Percentiles rank a stretch among this genome's conserved stretches.
Evolutionary conservation across 139 green algal genomes (phyloP).

Genomic region (Micromonas pusilla): DNA sequence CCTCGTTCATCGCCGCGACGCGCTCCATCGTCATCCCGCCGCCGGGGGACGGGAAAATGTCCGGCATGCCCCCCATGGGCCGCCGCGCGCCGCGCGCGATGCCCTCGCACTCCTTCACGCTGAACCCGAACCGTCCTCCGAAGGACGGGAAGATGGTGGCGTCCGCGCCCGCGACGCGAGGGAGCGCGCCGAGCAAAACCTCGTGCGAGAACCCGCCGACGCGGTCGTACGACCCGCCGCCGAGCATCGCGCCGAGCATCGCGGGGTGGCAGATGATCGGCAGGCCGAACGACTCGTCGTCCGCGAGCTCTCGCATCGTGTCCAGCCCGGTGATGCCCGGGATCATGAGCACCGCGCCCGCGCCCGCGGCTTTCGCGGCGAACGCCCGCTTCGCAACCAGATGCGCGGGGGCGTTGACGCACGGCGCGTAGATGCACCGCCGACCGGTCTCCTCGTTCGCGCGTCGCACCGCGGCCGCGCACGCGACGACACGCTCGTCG

Average conservation of each 20-base stretch:
- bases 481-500: slow-evolving; percentile 30
- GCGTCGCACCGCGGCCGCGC: slow-evolving; percentile 14
- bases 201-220: slow-evolving; percentile 28
- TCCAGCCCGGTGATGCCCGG: slow-evolving; percentile 40
- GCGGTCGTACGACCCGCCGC: background rate
- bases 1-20: slow-evolving; percentile 21
- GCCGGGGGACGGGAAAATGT: slow-evolving; percentile 8
- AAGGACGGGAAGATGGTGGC: slow-evolving; percentile 36
- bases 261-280: slow-evolving; percentile 38
- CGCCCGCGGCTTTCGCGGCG: slow-evolving; percentile 25
- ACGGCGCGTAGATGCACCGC: slow-evolving; percentile 33
- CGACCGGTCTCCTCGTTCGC: slow-evolving; percentile 35
- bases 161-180: slow-evolving; percentile 27
- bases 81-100: background rate
- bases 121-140: slow-evolving; percentile 34
- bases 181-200: slow-evolving; percentile 24
- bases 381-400: slow-evolving; percentile 22
- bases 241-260: slow-evolving; percentile 27
- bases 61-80: background rate
- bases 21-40: slow-evolving; percentile 37
- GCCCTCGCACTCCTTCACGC: background rate
- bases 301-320: slow-evolving; percentile 30
- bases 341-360: slow-evolving; percentile 35
- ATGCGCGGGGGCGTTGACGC: slow-evolving; percentile 29
- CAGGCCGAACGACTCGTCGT: slow-evolving; percentile 26